Evolutionary conservation across 768 basidiomycete species (phyloP).

Genomic region (Tulasnella calospora): DNA sequence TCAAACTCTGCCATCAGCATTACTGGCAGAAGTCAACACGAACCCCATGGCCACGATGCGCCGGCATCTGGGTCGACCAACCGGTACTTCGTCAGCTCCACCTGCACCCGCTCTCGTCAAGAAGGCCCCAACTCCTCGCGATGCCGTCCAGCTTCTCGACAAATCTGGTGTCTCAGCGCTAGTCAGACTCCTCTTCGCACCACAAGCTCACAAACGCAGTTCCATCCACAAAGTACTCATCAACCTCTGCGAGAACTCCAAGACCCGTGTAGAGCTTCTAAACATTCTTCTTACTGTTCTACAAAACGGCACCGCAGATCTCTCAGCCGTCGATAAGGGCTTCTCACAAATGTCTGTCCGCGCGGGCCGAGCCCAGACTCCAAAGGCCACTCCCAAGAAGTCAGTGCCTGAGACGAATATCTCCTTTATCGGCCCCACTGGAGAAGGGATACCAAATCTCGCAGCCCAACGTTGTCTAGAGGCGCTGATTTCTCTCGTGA

Average conservation of each 20-base stretch:
- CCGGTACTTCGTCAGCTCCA: slow-evolving; percentile 14
- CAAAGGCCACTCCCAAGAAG: slow-evolving; percentile 58
- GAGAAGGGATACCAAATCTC: slow-evolving; percentile 84
- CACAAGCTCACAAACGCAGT: slow-evolving; percentile 81
- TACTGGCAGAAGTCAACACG: slow-evolving; percentile 72
- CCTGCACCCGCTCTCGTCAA: slow-evolving; percentile 9
- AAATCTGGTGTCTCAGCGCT: slow-evolving; percentile 83
- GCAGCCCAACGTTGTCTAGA: slow-evolving; percentile 94
- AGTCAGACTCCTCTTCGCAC: slow-evolving; percentile 92
- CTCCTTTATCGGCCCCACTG: slow-evolving; percentile 48
- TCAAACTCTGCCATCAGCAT: slow-evolving; percentile 73
- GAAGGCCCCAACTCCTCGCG: slow-evolving; percentile 49
- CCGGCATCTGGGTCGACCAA: background rate
- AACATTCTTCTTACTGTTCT: slow-evolving; percentile 90
- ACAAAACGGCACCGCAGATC: slow-evolving; percentile 91
- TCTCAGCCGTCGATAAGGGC: slow-evolving; percentile 86
- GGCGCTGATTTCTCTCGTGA: slow-evolving; percentile 81
- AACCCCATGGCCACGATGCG: slow-evolving; percentile 1
- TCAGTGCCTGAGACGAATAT: slow-evolving; percentile 36
- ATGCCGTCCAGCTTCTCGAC: slow-evolving; percentile 90
- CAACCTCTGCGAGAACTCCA: slow-evolving; percentile 92
- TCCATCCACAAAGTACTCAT: slow-evolving; percentile 83
- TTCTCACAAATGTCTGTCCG: slow-evolving; percentile 87
- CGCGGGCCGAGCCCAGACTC: slow-evolving; percentile 41
- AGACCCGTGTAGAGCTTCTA: slow-evolving; percentile 87